A percentile compares a stretch with the other conserved stretches of the same genome.
Conservation (phyloP, 495 filamentous ascomycete genomes). For the Penicillium robsamsonii region DNA sequence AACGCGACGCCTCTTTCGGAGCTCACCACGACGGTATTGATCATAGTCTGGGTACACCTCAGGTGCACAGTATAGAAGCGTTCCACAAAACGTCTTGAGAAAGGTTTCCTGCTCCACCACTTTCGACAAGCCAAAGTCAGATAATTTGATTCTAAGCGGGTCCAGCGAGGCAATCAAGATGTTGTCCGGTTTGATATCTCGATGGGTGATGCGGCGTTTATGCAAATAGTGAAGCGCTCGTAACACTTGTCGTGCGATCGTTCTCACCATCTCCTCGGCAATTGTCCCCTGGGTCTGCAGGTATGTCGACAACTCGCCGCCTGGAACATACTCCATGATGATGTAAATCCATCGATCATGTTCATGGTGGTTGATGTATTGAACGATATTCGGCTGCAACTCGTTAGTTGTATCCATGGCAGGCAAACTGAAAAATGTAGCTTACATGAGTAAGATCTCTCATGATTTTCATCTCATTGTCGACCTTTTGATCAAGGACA, state of each 20-base stretch:
- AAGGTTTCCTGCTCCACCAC: constrained; percentile 87
- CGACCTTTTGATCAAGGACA: constrained; percentile 76
- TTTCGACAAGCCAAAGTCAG: constrained; percentile 95
- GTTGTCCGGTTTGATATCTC: constrained; percentile 97
- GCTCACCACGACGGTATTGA: constrained; percentile 41
- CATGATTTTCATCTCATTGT: constrained; percentile 96
- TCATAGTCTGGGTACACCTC: constrained; percentile 89
- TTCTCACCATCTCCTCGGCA: constrained; percentile 63
- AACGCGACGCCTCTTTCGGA: constrained; percentile 52
- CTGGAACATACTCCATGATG: constrained; percentile 91
- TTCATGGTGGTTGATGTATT: constrained; percentile 83
- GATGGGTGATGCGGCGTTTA: constrained; percentile 81
- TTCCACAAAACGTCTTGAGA: constrained; percentile 94
- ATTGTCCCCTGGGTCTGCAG: constrained; percentile 59
- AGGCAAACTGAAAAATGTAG: neutral
- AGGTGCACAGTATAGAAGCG: constrained; percentile 90
- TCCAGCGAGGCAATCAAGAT: constrained; percentile 74
- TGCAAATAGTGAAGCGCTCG: constrained; percentile 86
- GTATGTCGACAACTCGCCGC: constrained; percentile 78
- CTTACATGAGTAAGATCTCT: constrained; percentile 76
- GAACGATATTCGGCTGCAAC: constrained; percentile 77
- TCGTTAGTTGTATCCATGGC: neutral
- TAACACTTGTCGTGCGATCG: constrained; percentile 73
- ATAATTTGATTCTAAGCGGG: constrained; percentile 82
- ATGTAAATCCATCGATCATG: constrained; percentile 78